phyloP scores from a whole-genome alignment of 2,329 filamentous ascomycete species.

The Pezicula carpinea region DNA sequence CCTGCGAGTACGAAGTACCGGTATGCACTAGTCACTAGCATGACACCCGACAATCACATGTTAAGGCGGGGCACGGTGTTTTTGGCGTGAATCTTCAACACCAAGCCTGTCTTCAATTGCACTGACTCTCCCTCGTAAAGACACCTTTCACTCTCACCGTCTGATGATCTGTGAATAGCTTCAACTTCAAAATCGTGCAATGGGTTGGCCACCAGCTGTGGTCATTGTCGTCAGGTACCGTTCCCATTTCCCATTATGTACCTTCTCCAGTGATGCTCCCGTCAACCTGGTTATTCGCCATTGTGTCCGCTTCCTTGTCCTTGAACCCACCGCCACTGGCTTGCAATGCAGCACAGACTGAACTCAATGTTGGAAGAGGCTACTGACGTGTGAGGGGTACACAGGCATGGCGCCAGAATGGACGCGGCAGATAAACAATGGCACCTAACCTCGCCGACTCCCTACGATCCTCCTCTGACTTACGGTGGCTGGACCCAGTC shows the following conservation, averaged over 20 bases:
- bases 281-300: background rate
- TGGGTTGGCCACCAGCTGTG: constrained; percentile 46
- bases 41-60: background rate
- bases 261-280: background rate
- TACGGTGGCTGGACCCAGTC: constrained; percentile 93
- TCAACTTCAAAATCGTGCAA: background rate
- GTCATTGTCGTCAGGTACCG: constrained; percentile 46
- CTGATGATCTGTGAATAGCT: too few species aligned
- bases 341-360: background rate
- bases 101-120: background rate
- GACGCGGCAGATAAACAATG: constrained; percentile 93
- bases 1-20: background rate
- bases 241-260: background rate
- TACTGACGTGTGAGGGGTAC: background rate
- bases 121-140: background rate
- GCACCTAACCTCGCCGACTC: constrained; percentile 88
- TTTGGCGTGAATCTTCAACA: background rate
- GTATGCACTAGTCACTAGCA: background rate
- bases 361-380: background rate
- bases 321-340: background rate
- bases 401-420: constrained; percentile 83
- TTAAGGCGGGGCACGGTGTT: background rate
- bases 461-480: constrained; percentile 92
- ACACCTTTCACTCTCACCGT: too few species aligned
- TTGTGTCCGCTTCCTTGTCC: background rate